Percentiles rank a stretch among this genome's conserved stretches.
Evolutionary conservation across 177 flowering plant species (phyloP).

Genomic region (Vitis hybrid): DNA sequence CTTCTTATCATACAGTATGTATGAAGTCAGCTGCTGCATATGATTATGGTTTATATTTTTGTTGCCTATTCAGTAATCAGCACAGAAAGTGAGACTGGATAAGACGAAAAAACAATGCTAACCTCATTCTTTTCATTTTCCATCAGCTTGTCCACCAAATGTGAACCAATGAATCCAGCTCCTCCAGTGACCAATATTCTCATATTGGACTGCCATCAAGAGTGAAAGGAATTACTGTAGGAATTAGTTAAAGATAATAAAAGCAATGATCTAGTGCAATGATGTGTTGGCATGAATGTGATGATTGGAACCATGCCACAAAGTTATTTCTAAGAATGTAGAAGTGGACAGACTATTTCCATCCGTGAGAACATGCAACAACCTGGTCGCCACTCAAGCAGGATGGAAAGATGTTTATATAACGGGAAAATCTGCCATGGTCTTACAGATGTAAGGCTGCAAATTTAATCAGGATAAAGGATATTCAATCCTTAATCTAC

Average conservation of each 20-base stretch:
- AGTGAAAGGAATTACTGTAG: neutral
- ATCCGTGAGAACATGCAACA: too few relatives aligned
- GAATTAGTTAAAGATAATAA: neutral
- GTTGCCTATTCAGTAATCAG: neutral
- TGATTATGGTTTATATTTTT: neutral
- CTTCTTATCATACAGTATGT: neutral
- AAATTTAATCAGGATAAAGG: too few relatives aligned
- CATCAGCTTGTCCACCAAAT: conserved; percentile 88
- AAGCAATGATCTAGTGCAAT: neutral
- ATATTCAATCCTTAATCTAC: too few relatives aligned
- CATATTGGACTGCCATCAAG: conserved; percentile 70
- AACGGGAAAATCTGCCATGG: too few relatives aligned
- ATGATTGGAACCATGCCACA: too few relatives aligned
- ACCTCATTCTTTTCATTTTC: conserved; percentile 94
- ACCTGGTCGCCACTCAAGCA: too few relatives aligned
- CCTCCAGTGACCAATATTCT: conserved; percentile 94
- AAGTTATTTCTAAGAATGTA: too few relatives aligned
- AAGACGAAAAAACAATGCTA: neutral
- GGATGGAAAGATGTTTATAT: too few relatives aligned
- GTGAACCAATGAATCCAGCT: conserved; percentile 98
- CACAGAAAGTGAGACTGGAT: neutral
- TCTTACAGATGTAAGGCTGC: too few relatives aligned
- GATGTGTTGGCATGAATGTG: too few relatives aligned
- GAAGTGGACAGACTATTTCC: too few relatives aligned
- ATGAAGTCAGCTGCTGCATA: neutral